Evolutionary conservation across 208 protist genomes (phyloP).

Genomic region (Trypanosoma boissoni): DNA sequence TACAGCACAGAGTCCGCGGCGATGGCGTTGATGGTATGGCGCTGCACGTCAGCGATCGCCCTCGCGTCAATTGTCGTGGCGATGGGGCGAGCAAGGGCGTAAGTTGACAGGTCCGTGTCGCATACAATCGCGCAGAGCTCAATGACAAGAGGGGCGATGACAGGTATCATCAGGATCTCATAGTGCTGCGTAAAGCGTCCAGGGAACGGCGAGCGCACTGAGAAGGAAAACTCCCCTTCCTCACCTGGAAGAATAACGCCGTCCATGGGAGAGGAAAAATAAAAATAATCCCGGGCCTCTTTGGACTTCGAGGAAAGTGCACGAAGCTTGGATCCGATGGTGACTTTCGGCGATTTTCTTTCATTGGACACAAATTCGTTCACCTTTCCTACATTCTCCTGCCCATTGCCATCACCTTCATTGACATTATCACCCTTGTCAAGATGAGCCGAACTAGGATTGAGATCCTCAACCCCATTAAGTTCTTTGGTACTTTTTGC

Average conservation of each 20-base stretch:
- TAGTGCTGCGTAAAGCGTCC: conserved; percentile 59
- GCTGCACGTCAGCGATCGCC: conserved; percentile 35
- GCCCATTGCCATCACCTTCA: too few species aligned
- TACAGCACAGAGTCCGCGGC: conserved; percentile 28
- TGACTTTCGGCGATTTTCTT: too few species aligned
- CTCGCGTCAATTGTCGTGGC: conserved; percentile 37
- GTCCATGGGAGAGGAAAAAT: conserved; percentile 57
- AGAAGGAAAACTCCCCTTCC: conserved; percentile 54
- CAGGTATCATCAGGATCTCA: conserved; percentile 81
- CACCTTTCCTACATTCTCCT: too few species aligned
- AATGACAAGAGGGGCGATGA: conserved; percentile 51
- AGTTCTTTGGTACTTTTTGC: too few species aligned
- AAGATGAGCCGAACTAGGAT: too few species aligned
- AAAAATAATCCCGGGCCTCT: conserved; percentile 42
- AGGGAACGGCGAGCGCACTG: conserved; percentile 45
- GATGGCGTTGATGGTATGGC: conserved; percentile 40
- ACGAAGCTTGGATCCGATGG: conserved; percentile 26
- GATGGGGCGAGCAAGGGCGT: conserved; percentile 21
- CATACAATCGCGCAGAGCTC: conserved; percentile 54
- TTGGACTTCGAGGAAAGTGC: conserved; percentile 34
- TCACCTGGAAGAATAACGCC: conserved; percentile 73
- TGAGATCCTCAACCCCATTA: too few species aligned
- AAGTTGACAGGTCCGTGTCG: conserved; percentile 12
- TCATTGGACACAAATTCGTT: too few species aligned
- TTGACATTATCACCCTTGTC: too few species aligned